These are phyloP conservation scores for Camelina neglecta DNA, from an alignment of 345 rosid species.

Conservation along the genomic window DNA sequence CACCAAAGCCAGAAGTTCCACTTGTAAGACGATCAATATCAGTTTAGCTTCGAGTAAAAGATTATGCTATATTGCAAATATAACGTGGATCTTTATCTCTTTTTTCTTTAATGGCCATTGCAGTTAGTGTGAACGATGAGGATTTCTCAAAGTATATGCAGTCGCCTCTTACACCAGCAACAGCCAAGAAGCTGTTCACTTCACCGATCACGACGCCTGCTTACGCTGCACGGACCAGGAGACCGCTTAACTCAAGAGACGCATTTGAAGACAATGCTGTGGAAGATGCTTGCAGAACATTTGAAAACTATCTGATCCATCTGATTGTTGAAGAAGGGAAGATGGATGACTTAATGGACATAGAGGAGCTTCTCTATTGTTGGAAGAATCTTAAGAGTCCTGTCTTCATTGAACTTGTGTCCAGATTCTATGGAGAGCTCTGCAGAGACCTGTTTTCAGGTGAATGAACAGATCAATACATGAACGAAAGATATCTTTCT, in stretches of 20 bases:
- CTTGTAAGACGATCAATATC: slow-evolving; percentile 33
- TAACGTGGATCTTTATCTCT: background rate
- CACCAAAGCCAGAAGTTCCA: slow-evolving; percentile 42
- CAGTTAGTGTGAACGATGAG: slow-evolving; percentile 41
- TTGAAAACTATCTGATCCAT: slow-evolving; percentile 83
- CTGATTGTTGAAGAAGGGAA: slow-evolving; percentile 83
- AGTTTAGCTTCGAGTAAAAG: too few species aligned
- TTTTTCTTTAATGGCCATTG: slow-evolving; percentile 2
- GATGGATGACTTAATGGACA: slow-evolving; percentile 70
- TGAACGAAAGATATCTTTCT: slow-evolving; percentile 12
- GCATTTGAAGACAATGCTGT: slow-evolving; percentile 47
- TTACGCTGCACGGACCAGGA: slow-evolving; percentile 36
- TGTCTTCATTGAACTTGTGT: slow-evolving; percentile 71
- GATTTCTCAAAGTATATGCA: slow-evolving; percentile 39
- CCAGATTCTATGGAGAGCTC: slow-evolving; percentile 83
- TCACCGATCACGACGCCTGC: slow-evolving; percentile 65
- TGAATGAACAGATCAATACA: slow-evolving; percentile 21
- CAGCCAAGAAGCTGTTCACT: slow-evolving; percentile 52
- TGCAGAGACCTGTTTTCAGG: slow-evolving; percentile 55
- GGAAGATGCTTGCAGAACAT: slow-evolving; percentile 84
- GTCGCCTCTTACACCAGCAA: slow-evolving; percentile 64
- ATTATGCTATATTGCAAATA: background rate
- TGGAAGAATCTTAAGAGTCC: slow-evolving; percentile 88
- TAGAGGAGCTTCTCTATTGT: slow-evolving; percentile 83
- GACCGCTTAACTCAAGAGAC: slow-evolving; percentile 33